These are phyloP conservation scores for Skeletonema tropicum DNA, from an alignment of 108 stramenopile genomes.

Conservation along the genomic window DNA sequence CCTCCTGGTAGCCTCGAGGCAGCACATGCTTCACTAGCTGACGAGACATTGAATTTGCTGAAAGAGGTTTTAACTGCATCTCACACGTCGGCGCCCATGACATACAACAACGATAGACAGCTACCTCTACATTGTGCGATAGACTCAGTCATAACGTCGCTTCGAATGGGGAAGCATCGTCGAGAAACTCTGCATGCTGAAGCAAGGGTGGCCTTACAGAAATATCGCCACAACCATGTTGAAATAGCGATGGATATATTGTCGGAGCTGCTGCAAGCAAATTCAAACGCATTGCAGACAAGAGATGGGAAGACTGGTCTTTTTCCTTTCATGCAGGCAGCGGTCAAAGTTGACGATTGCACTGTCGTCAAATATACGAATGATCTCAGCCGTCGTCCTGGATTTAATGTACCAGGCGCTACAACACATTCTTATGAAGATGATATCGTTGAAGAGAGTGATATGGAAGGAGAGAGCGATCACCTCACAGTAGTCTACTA, in stretches of 20 bases:
- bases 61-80: slow-evolving; percentile 55
- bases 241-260: slow-evolving; percentile 49
- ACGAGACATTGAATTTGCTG: slow-evolving; percentile 57
- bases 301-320: slow-evolving; percentile 62
- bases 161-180: slow-evolving; percentile 36
- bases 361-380: slow-evolving; percentile 25
- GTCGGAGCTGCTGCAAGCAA: slow-evolving; percentile 45
- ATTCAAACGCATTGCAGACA: slow-evolving; percentile 56
- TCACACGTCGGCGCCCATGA: slow-evolving; percentile 29
- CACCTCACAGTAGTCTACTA: slow-evolving; percentile 34
- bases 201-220: slow-evolving; percentile 25
- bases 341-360: slow-evolving; percentile 1
- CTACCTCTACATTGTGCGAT: slow-evolving; percentile 71
- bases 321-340: slow-evolving; percentile 73
- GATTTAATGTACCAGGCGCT: slow-evolving; percentile 19
- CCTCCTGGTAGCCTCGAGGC: slow-evolving; percentile 34
- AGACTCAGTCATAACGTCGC: slow-evolving; percentile 60
- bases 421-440: slow-evolving; percentile 15
- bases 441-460: slow-evolving; percentile 34
- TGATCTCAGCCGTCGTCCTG: slow-evolving; percentile 35
- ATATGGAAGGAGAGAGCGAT: slow-evolving; percentile 20
- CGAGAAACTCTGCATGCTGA: slow-evolving; percentile 43
- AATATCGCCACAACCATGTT: slow-evolving; percentile 22
- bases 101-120: slow-evolving; percentile 48
- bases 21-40: slow-evolving; percentile 32